Evolutionary conservation across 2,329 filamentous ascomycete species (phyloP).

Genomic region (Hymenoscyphus linearis): DNA sequence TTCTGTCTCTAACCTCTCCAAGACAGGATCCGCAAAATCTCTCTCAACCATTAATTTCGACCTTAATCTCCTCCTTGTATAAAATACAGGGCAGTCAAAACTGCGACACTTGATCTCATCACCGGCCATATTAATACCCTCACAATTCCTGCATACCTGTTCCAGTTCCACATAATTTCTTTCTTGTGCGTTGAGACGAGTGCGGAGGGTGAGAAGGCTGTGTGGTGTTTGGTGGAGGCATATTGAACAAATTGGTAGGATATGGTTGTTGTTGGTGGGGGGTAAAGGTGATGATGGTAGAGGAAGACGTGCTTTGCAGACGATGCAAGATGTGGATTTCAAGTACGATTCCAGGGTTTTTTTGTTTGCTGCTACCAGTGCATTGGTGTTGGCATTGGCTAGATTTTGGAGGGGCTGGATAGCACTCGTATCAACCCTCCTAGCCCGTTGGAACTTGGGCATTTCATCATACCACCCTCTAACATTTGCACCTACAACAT

Average conservation of each 20-base stretch:
- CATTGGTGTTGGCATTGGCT: not conserved
- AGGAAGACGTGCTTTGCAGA: slow-evolving; percentile 54
- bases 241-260: slow-evolving; percentile 34
- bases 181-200: slow-evolving; percentile 58
- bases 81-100: slow-evolving; percentile 89
- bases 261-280: not conserved
- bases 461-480: slow-evolving; percentile 92
- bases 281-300: slow-evolving; percentile 35
- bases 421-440: slow-evolving; percentile 37
- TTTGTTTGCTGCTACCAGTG: slow-evolving; percentile 25
- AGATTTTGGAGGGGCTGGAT: not conserved
- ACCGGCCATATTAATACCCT: slow-evolving; percentile 58
- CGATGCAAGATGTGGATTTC: slow-evolving; percentile 70
- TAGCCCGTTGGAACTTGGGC: slow-evolving; percentile 80
- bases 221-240: slow-evolving; percentile 52
- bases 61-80: slow-evolving; percentile 63
- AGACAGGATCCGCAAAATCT: slow-evolving; percentile 36
- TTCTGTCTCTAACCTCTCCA: slow-evolving; percentile 38
- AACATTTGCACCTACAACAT: slow-evolving; percentile 88
- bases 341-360: slow-evolving; percentile 94
- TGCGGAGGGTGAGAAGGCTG: slow-evolving; percentile 60
- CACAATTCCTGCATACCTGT: slow-evolving; percentile 74
- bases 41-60: slow-evolving; percentile 39
- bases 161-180: slow-evolving; percentile 58
- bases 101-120: slow-evolving; percentile 86